Evolutionary conservation across 2,329 filamentous ascomycete genomes (phyloP), one percentile per base, ranked within the genome.

Genomic region (Ploettnerulaceae sp.): DNA sequence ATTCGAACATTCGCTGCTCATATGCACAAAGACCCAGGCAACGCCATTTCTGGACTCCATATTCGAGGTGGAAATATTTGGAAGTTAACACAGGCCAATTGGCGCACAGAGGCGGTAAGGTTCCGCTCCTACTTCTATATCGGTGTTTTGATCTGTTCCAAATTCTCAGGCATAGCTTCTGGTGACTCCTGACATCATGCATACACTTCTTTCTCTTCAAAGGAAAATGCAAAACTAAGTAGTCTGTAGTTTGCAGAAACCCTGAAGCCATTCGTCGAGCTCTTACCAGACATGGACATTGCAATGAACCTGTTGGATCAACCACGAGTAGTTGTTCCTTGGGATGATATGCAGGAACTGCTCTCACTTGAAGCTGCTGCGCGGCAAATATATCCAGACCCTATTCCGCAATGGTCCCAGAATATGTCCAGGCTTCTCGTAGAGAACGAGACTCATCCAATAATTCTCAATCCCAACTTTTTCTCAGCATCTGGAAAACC

Each of bases 301-400:
- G 75, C 79, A 8, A 77, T 84, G 66, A 84, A 84, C 58, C 70
- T 73, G 42, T 71, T 81, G 65, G 80, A 84, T 60, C 78, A 84
- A 60, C 73, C 80, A 21, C 71, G 81, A 17, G 62, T 85, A n/a
- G 65, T 83, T 22, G 76, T 81, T 3, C 72, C 77, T 7, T 79
- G 72, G 65, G 72, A 82, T 44, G 68, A 74, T 11, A 72, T 84
- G 45, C 68, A 74, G 18, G 65, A 66, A 18, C 66, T 77, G 38
- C 68, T 82, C 7, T 64, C 64, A 6, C 66, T 68, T 36, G 79
- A 80, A 57, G 64, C 65, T 45, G 61, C 63, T 25, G 67, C 58
- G 34, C 69, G 76, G 45, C 60, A 56, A 7, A 65, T 80, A 41
- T 62, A 66, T 12, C 66, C 67, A 1, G 61, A 71, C 45, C 64